These are phyloP conservation scores for Lenzites betulinus DNA, from an alignment of 768 basidiomycete genomes.

Conservation along the genomic window DNA sequence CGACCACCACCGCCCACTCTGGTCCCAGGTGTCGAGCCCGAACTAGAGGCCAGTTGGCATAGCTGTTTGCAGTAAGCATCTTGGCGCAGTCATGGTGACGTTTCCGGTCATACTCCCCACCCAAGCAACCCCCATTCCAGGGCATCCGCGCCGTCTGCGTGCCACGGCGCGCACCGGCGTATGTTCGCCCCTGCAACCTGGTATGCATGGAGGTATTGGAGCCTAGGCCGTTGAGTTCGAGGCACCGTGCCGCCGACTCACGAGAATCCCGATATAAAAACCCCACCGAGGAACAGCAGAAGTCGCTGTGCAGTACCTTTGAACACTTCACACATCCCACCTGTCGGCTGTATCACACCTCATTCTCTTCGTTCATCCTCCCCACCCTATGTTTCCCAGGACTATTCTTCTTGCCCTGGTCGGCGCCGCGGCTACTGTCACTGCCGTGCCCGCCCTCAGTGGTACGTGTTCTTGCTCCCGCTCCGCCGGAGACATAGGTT, in stretches of 20 bases:
- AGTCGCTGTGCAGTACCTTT: no score
- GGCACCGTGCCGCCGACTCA: background rate
- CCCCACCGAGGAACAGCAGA: background rate
- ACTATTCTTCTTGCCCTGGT: conserved; percentile 14
- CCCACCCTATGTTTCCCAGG: conserved; percentile 7
- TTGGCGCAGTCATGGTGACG: background rate
- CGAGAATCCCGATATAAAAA: no score
- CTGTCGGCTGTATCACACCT: background rate
- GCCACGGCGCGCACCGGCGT: background rate
- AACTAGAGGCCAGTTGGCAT: background rate
- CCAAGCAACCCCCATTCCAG: background rate
- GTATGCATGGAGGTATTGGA: background rate
- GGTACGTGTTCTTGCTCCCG: conserved; percentile 7
- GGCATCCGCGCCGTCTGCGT: background rate
- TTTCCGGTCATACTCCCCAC: background rate
- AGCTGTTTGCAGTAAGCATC: background rate
- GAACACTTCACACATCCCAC: background rate
- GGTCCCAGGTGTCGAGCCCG: no score
- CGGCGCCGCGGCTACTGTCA: conserved; percentile 11
- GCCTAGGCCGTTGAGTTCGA: no score
- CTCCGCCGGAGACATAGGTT: background rate
- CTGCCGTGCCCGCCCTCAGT: conserved; percentile 18
- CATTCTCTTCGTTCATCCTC: background rate
- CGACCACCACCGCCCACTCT: no score
- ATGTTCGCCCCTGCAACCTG: background rate